Conservation (phyloP, 495 filamentous ascomycete species). For the Pyrenopolyporus hunteri region DNA sequence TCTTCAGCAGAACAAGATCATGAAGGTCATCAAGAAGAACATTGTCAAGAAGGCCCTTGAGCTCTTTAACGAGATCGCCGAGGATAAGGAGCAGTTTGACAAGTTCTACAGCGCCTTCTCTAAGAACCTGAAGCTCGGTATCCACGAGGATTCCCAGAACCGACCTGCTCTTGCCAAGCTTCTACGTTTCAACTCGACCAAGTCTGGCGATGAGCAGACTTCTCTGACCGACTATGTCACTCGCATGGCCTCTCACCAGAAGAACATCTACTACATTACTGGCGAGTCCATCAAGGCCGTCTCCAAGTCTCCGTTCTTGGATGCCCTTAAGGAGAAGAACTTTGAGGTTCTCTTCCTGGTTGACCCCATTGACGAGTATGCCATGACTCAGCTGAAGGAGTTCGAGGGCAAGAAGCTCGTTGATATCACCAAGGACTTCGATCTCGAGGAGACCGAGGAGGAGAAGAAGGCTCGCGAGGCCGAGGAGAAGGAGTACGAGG, state of each 20-base stretch:
- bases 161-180: constrained; percentile 93
- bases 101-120: constrained; percentile 99
- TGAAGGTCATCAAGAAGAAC: constrained; percentile 99
- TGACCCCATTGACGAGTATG: constrained; percentile 99
- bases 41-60: constrained; percentile 99
- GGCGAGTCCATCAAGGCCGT: constrained; percentile 99
- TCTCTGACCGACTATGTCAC: constrained; percentile 96
- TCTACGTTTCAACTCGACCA: constrained; percentile 97
- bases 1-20: constrained; percentile 99
- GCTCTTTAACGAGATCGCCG: constrained; percentile 97
- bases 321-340: constrained; percentile 98
- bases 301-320: constrained; percentile 96
- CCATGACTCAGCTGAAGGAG: constrained; percentile 99
- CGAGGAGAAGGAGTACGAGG: constrained; percentile 97
- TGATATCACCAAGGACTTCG: constrained; percentile 99
- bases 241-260: constrained; percentile 99
- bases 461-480: constrained; percentile 97
- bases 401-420: constrained; percentile 99
- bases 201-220: constrained; percentile 94
- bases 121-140: constrained; percentile 99
- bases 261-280: constrained; percentile 99
- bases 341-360: constrained; percentile 99
- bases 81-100: constrained; percentile 99
- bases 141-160: constrained; percentile 99
- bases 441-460: constrained; percentile 99